Evolutionary conservation across 768 basidiomycete genomes (phyloP), one percentile per base, ranked within the genome.

Genomic region (Amanita pallidorosea): DNA sequence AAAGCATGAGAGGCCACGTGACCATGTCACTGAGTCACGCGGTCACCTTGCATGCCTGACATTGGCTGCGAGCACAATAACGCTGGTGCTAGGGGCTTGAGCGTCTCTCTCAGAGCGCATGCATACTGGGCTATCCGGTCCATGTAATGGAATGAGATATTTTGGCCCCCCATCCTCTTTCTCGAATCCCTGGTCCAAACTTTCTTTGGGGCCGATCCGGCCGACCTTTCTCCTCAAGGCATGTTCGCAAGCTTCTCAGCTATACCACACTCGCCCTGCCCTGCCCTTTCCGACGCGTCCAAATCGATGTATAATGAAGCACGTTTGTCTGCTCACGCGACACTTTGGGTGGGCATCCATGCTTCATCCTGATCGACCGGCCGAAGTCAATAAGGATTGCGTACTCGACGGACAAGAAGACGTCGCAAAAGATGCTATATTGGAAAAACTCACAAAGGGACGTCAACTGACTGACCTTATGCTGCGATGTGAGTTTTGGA

Each of bases 391-490:
- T 27, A 37, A 37, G 11, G 27, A 51, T 15, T 42, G 20, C 17
- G 34, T n/a, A 12, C 25, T 41, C 8, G 49, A 50, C 25, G 23
- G 42, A 20, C 50, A 51, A 20, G 47, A 48, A 23, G 47, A 33
- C 41, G 42, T 23, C 33, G 76, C 83, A 1, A 81, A 83, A 59
- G 76, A 76, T 25, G 81, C 83, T 46, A 83, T 92, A 54, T 68
- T 91, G 45, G 88, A 90, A 60, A 88, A 85, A 57, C 83, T 87
- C 53, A 83, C 90, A 77, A 88, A 88, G 63, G 85, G 86, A 51
- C 79, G 89, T 47, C 85, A 91, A 59, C 88, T 90, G 20, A 80
- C 88, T 31, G 92, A 95, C 59, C 80, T 94, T 54, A 88, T 89
- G 80, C 71, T 96, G 53, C 81, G 91, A 58, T 95, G 93, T 93